Evolutionary conservation across 805 yeast species (phyloP).

Genomic region (Candida fluviatilis): DNA sequence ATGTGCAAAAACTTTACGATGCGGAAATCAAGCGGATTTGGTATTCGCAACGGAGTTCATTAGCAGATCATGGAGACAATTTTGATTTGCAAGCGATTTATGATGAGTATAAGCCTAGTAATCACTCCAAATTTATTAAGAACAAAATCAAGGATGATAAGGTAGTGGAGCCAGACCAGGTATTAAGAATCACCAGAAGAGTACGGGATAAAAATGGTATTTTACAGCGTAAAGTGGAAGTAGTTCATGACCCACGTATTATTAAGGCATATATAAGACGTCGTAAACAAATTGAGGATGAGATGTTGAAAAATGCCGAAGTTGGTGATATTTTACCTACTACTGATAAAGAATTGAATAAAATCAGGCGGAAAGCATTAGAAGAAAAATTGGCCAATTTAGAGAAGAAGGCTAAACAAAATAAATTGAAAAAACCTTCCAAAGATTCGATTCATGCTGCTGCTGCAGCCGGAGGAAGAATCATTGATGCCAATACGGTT

Average conservation of each 20-base stretch:
- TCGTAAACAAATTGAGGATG: constrained; percentile 61
- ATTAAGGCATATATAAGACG: constrained; percentile 79
- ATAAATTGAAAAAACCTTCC: constrained; percentile 28
- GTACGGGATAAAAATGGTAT: constrained; percentile 82
- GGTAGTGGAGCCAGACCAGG: constrained; percentile 18
- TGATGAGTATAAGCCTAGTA: constrained; percentile 33
- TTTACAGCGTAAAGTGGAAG: constrained; percentile 73
- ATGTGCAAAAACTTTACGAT: constrained; percentile 87
- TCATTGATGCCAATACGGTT: constrained; percentile 41
- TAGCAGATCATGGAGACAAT: constrained; percentile 38
- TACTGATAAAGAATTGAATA: constrained; percentile 79
- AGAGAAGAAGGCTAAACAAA: constrained; percentile 54
- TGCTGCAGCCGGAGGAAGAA: constrained; percentile 40
- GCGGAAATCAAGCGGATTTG: constrained; percentile 86
- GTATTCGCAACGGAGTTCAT: constrained; percentile 72
- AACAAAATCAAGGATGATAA: constrained; percentile 31
- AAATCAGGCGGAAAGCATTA: constrained; percentile 67
- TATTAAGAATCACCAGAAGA: constrained; percentile 62
- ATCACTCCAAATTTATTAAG: constrained; percentile 28
- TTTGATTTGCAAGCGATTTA: constrained; percentile 35
- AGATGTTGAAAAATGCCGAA: constrained; percentile 50
- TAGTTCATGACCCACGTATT: constrained; percentile 79
- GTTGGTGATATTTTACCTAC: constrained; percentile 74
- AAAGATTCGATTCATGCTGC: constrained; percentile 36
- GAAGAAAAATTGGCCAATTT: constrained; percentile 81